These are phyloP conservation scores for Boletus vermiculosoides DNA, from an alignment of 768 basidiomycete genomes.

Conservation along the genomic window DNA sequence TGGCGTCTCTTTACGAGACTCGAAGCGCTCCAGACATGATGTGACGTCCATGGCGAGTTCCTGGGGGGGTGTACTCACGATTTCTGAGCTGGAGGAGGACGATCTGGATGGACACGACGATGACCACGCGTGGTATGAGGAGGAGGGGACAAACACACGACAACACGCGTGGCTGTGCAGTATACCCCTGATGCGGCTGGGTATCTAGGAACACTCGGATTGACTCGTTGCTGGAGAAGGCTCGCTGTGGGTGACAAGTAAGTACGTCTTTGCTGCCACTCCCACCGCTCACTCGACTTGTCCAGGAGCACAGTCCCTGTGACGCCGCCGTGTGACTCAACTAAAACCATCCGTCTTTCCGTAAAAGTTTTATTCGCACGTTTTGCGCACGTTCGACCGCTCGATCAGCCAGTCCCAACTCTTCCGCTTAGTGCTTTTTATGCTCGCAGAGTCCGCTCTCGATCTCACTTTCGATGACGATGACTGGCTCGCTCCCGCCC, in stretches of 20 bases:
- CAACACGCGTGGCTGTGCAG: constrained; percentile 28
- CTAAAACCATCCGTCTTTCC: constrained; percentile 5
- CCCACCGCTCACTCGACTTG: not conserved
- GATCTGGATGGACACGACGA: constrained; percentile 25
- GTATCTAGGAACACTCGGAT: not conserved
- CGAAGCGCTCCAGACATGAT: not conserved
- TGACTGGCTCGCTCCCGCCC: constrained; percentile 59
- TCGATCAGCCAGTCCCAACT: not conserved
- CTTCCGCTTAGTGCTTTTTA: constrained; percentile 25
- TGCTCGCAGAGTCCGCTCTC: constrained; percentile 59
- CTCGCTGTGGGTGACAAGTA: not conserved
- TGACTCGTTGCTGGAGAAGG: not conserved
- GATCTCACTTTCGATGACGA: constrained; percentile 69
- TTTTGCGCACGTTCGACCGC: constrained; percentile 1
- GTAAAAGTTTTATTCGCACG: not conserved
- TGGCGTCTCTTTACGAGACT: not conserved
- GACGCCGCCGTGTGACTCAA: constrained; percentile 10
- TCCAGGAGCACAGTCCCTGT: not conserved
- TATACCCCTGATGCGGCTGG: not conserved
- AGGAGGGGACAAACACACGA: constrained; percentile 22
- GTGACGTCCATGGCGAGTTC: not conserved
- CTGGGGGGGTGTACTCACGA: constrained; percentile 44
- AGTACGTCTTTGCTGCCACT: not conserved
- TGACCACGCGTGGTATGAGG: not conserved
- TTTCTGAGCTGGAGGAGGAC: constrained; percentile 51